A percentile compares a stretch with the other conserved stretches of the same genome.
These are phyloP conservation scores for Knufia fluminis DNA, from an alignment of 2,329 filamentous ascomycete species.

Conservation along the genomic window DNA sequence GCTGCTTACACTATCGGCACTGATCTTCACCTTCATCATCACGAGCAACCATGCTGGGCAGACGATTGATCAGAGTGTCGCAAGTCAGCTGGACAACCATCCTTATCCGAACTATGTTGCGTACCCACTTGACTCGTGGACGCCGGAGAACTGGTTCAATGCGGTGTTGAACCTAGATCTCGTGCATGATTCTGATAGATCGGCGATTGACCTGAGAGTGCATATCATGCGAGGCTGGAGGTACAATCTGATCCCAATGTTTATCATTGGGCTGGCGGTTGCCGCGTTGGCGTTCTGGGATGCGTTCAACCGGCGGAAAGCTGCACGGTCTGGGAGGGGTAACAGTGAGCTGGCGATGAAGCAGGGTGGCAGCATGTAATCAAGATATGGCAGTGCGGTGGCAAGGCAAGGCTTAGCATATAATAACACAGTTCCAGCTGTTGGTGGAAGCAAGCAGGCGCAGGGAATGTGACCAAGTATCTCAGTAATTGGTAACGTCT, in stretches of 20 bases:
- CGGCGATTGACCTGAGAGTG: conserved; percentile 15
- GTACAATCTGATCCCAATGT: conserved; percentile 21
- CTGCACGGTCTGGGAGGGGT: not conserved
- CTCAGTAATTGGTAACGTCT: not conserved
- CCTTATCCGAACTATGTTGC: conserved; percentile 28
- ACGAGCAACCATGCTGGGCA: conserved; percentile 16
- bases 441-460: not conserved
- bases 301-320: conserved; percentile 3
- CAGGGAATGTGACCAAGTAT: not conserved
- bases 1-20: conserved; percentile 16
- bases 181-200: conserved; percentile 14
- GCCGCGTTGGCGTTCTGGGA: conserved; percentile 13
- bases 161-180: conserved; percentile 18
- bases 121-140: conserved; percentile 22
- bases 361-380: not conserved
- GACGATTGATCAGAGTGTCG: conserved; percentile 21
- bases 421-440: too few species aligned
- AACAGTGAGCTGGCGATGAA: conserved; percentile 1
- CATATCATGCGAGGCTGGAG: conserved; percentile 19
- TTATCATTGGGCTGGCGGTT: conserved; percentile 16
- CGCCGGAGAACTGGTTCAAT: conserved; percentile 23
- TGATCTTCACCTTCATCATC: conserved; percentile 21
- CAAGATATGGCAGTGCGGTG: too few species aligned
- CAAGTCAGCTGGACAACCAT: conserved; percentile 9
- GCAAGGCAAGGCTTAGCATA: too few species aligned